phyloP scores from a whole-genome alignment of 108 stramenopile species.

The Aureococcus anophagefferens region DNA sequence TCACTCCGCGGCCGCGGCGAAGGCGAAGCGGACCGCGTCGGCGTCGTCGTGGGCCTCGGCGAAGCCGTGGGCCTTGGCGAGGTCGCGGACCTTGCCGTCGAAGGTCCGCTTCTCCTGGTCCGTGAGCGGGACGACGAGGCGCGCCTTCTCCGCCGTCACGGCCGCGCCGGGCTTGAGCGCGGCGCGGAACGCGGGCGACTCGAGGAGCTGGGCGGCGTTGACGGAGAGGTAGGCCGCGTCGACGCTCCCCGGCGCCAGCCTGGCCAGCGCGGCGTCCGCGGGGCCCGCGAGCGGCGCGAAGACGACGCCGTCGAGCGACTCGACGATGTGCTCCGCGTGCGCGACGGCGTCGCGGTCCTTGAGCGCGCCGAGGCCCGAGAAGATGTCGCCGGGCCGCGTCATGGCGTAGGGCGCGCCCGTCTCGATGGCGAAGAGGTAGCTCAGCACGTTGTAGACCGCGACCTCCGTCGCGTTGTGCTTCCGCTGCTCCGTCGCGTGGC shows the following conservation, averaged over 20 bases:
- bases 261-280: background rate
- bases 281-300: background rate
- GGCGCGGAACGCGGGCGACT: background rate
- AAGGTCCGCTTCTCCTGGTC: background rate
- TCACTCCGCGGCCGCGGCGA: too few species aligned
- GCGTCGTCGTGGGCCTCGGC: too few species aligned
- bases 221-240: too few species aligned
- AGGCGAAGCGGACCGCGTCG: too few species aligned
- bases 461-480: slow-evolving; percentile 54
- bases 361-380: slow-evolving; percentile 29
- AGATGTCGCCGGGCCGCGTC: slow-evolving; percentile 27
- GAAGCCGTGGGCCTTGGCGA: too few species aligned
- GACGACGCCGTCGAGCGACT: background rate
- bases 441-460: slow-evolving; percentile 45
- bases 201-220: background rate
- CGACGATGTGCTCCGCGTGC: slow-evolving; percentile 6
- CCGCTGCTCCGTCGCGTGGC: slow-evolving; percentile 56
- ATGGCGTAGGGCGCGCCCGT: slow-evolving; percentile 28
- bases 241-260: too few species aligned
- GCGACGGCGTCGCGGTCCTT: slow-evolving; percentile 1
- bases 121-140: slow-evolving; percentile 1
- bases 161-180: background rate
- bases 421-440: slow-evolving; percentile 47
- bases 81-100: background rate
- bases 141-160: slow-evolving; percentile 7